Evolutionary conservation across 2,329 filamentous ascomycete species (phyloP).

Genomic region (Phaeomoniella chlamydospora): DNA sequence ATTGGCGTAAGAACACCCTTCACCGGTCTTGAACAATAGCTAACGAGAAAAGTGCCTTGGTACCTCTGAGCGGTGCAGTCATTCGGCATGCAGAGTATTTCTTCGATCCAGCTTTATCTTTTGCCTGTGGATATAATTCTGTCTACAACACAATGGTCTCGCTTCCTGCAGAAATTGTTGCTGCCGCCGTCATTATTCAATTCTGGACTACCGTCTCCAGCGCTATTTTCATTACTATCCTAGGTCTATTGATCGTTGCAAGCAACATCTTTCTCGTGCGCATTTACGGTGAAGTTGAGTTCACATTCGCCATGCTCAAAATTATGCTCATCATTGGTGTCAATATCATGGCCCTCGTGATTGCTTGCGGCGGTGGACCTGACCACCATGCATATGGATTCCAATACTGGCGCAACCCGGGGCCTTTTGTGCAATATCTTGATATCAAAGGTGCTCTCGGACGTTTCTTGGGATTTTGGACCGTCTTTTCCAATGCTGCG

Average conservation of each 20-base stretch:
- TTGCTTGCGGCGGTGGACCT: constrained; percentile 51
- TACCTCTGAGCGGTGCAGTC: constrained; percentile 41
- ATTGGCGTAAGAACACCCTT: not conserved
- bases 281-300: constrained; percentile 56
- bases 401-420: constrained; percentile 50
- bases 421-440: constrained; percentile 39
- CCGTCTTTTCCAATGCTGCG: constrained; percentile 44
- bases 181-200: constrained; percentile 29
- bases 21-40: not conserved
- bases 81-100: constrained; percentile 33
- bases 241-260: constrained; percentile 23
- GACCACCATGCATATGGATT: constrained; percentile 49
- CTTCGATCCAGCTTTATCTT: constrained; percentile 63
- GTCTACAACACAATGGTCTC: constrained; percentile 34
- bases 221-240: constrained; percentile 30
- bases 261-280: constrained; percentile 59
- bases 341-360: constrained; percentile 47
- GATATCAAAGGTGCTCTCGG: constrained; percentile 26
- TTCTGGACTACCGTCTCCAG: constrained; percentile 22
- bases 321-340: constrained; percentile 4
- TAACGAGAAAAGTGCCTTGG: not conserved
- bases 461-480: constrained; percentile 51
- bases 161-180: constrained; percentile 31
- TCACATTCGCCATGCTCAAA: constrained; percentile 11
- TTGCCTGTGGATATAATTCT: constrained; percentile 34